Conservation (phyloP, 1,284 basidiomycete species). For the Apiotrichum veenhuisii region DNA sequence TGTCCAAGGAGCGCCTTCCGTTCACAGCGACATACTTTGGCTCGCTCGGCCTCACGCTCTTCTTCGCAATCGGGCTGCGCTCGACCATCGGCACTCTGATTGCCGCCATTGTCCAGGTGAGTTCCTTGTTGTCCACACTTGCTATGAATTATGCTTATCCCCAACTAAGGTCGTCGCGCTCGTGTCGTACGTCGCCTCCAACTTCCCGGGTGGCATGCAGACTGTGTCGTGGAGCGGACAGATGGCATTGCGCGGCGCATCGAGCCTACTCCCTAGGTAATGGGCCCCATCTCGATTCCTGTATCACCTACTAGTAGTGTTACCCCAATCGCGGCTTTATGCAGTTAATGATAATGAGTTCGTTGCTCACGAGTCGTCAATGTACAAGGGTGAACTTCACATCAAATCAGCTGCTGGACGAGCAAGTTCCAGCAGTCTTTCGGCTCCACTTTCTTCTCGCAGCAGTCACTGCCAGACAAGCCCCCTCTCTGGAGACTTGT, state of each 20-base stretch:
- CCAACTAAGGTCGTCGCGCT: conserved; percentile 65
- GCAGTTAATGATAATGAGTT: no score
- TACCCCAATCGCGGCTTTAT: no score
- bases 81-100: conserved; percentile 81
- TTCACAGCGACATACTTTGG: conserved; percentile 80
- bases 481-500: no score
- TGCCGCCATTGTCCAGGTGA: conserved; percentile 69
- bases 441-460: no score
- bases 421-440: not conserved
- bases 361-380: no score
- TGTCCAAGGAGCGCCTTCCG: conserved; percentile 77
- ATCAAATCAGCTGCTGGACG: no score
- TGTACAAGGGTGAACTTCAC: no score
- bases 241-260: conserved; percentile 74
- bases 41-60: conserved; percentile 76
- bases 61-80: conserved; percentile 74
- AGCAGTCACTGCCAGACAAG: no score
- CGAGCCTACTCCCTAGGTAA: conserved; percentile 70
- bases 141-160: no score
- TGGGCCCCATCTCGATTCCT: no score
- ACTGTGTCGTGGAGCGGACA: conserved; percentile 78
- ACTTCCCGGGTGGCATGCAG: conserved; percentile 73
- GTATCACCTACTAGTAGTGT: conserved; percentile 5
- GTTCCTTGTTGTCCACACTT: conserved; percentile 1
- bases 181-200: conserved; percentile 79